phyloP scores from a whole-genome alignment of 2,329 filamentous ascomycete species.

The Pseudocercospora fuligena region DNA sequence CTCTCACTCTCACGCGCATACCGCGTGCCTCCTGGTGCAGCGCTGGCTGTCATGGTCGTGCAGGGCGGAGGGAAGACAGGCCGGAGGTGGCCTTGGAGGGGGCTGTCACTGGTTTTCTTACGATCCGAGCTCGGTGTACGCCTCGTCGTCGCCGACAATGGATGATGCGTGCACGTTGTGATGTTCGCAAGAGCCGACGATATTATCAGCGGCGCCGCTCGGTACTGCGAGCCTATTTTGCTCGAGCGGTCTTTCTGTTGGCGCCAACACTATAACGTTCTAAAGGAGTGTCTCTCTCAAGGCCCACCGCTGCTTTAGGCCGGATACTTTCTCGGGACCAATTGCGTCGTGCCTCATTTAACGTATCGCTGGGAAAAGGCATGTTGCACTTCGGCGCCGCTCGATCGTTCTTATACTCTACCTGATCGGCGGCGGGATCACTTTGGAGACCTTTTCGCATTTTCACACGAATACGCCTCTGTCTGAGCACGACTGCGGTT shows the following conservation, averaged over 20 bases:
- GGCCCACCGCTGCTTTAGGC: background rate
- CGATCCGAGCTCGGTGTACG: background rate
- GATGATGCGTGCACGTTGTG: background rate
- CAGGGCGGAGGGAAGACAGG: background rate
- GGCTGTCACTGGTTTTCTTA: slow-evolving; percentile 7
- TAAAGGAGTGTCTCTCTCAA: slow-evolving; percentile 6
- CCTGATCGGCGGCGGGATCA: background rate
- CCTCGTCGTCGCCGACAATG: background rate
- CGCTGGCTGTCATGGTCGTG: background rate
- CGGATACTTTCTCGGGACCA: slow-evolving; percentile 1
- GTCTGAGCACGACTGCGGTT: background rate
- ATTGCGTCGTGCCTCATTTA: slow-evolving; percentile 7
- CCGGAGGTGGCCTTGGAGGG: background rate
- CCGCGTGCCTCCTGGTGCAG: background rate
- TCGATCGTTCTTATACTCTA: background rate
- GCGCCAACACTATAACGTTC: slow-evolving; percentile 4
- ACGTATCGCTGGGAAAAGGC: background rate
- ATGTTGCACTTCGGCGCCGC: background rate
- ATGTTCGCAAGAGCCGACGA: slow-evolving; percentile 5
- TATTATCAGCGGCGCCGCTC: background rate
- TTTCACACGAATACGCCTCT: background rate
- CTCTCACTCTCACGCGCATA: background rate
- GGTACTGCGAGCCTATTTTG: slow-evolving; percentile 4
- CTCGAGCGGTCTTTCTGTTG: background rate
- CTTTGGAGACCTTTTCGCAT: background rate